These are phyloP conservation scores for Talaromyces rugulosus DNA, from an alignment of 2,329 filamentous ascomycete genomes.

Conservation along the genomic window DNA sequence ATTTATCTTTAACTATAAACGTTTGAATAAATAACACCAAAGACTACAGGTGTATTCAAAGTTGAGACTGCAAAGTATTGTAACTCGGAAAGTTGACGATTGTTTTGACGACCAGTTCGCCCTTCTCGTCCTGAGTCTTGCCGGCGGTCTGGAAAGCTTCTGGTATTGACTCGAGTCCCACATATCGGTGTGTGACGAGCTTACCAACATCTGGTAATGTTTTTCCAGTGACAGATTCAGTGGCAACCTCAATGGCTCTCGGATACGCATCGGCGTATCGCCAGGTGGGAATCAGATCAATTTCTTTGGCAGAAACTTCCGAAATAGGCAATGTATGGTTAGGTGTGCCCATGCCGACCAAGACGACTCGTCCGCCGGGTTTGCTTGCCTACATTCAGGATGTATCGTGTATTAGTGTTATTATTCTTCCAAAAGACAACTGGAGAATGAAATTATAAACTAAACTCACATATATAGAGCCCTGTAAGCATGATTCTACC, in stretches of 20 bases:
- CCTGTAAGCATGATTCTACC: no score
- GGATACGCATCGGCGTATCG: conserved; percentile 73
- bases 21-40: no score
- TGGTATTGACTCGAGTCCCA: conserved; percentile 6
- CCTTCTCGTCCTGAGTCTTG: background rate
- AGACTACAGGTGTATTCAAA: no score
- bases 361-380: conserved; percentile 67
- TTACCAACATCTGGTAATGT: background rate
- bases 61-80: background rate
- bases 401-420: no score
- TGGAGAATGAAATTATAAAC: no score
- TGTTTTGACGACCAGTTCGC: background rate
- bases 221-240: background rate
- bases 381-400: conserved; percentile 14
- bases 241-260: conserved; percentile 54
- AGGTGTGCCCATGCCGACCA: conserved; percentile 76
- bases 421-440: no score
- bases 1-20: no score
- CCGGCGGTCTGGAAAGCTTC: background rate
- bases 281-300: conserved; percentile 75
- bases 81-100: background rate
- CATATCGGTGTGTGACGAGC: conserved; percentile 14
- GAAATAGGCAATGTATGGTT: conserved; percentile 71
- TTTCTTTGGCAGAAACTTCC: conserved; percentile 67
- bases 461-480: no score